Conservation (phyloP, 306 rosid species). For the Medicago lupulina region DNA sequence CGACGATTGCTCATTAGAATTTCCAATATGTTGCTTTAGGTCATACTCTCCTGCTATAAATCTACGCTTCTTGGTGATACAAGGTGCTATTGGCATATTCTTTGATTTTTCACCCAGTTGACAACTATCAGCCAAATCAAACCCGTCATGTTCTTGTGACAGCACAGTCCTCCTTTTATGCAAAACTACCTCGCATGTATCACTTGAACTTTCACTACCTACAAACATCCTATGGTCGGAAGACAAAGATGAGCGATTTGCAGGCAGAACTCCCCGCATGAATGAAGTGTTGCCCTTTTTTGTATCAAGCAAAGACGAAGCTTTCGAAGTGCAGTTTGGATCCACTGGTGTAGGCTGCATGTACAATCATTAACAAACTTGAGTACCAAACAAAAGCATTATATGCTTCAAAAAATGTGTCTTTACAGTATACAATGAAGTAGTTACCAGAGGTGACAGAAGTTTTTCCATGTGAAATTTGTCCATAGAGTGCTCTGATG, state of each 20-base stretch:
- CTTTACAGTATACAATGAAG: slow-evolving; percentile 35
- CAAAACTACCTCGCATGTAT: slow-evolving; percentile 42
- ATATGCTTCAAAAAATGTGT: slow-evolving; percentile 26
- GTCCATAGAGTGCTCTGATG: slow-evolving; percentile 48
- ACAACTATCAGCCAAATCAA: slow-evolving; percentile 55
- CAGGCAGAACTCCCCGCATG: slow-evolving; percentile 70
- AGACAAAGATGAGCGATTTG: slow-evolving; percentile 79
- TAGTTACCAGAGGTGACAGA: slow-evolving; percentile 51
- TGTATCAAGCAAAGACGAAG: slow-evolving; percentile 45
- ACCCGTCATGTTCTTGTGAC: slow-evolving; percentile 46
- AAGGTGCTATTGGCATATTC: slow-evolving; percentile 50
- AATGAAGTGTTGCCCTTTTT: slow-evolving; percentile 47
- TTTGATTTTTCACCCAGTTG: slow-evolving; percentile 50
- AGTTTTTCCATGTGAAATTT: slow-evolving; percentile 51
- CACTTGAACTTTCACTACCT: slow-evolving; percentile 48
- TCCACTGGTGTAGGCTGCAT: slow-evolving; percentile 57
- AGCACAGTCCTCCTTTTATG: slow-evolving; percentile 48
- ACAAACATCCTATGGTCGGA: slow-evolving; percentile 52
- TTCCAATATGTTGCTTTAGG: slow-evolving; percentile 45
- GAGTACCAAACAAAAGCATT: slow-evolving; percentile 33
- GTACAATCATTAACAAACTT: slow-evolving; percentile 44
- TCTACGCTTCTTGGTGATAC: slow-evolving; percentile 71
- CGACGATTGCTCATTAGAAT: slow-evolving; percentile 49
- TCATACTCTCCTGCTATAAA: slow-evolving; percentile 57
- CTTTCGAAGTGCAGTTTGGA: slow-evolving; percentile 49